phyloP scores from a whole-genome alignment of 169 alveolate genomes.

The Perkinsus olseni region DNA sequence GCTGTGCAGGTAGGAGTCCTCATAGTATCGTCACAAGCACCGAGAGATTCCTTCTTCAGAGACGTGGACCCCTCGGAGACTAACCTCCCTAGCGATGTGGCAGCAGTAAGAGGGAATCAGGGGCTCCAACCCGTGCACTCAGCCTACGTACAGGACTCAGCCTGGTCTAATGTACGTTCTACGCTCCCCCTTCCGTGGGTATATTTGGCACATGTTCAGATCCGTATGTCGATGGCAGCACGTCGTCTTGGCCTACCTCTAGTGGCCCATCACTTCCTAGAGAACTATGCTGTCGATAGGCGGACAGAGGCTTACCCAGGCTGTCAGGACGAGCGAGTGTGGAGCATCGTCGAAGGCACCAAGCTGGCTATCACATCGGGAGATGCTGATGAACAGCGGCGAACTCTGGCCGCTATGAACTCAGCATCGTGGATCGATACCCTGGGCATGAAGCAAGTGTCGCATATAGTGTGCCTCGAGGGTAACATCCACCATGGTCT shows the following conservation, averaged over 20 bases:
- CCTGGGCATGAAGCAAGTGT: neutral
- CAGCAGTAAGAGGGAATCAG: neutral
- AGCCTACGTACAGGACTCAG: neutral
- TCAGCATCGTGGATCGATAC: neutral
- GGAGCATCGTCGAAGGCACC: neutral
- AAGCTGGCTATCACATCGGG: neutral
- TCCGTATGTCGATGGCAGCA: neutral
- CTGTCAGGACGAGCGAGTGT: neutral
- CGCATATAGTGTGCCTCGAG: neutral
- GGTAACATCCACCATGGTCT: neutral
- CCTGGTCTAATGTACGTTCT: neutral
- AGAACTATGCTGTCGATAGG: neutral
- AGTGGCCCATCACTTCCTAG: neutral
- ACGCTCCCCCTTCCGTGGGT: neutral
- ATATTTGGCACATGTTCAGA: neutral
- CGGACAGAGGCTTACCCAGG: neutral
- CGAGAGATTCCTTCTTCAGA: no score
- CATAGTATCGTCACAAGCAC: no score
- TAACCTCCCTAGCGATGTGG: neutral
- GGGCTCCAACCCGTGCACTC: neutral
- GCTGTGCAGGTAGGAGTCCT: neutral
- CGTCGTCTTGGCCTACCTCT: neutral
- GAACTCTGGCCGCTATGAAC: neutral
- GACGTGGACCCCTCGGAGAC: neutral
- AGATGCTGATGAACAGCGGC: neutral